Percentiles rank a stretch among this genome's conserved stretches.
These are phyloP conservation scores for Lasiosphaeria ovina DNA, from an alignment of 495 filamentous ascomycete species.

Conservation along the genomic window DNA sequence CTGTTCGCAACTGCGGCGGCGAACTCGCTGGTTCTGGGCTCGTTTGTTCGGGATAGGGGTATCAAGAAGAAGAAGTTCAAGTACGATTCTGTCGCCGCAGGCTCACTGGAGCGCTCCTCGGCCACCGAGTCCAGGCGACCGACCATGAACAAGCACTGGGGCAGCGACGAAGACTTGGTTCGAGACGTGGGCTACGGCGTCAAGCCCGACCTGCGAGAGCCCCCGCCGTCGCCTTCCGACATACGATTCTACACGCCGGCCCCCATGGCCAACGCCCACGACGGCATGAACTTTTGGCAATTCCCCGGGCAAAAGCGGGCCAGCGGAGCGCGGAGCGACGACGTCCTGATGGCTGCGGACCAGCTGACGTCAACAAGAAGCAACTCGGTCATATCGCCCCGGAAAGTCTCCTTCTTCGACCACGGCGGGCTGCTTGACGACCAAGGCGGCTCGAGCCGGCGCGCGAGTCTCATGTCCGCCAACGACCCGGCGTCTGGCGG, in stretches of 20 bases:
- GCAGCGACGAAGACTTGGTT: slow-evolving; percentile 78
- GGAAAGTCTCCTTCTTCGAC: slow-evolving; percentile 66
- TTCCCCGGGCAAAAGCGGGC: slow-evolving; percentile 32
- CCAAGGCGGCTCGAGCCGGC: slow-evolving; percentile 26
- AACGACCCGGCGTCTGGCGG: slow-evolving; percentile 28
- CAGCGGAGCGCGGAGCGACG: slow-evolving; percentile 33
- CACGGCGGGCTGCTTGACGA: slow-evolving; percentile 62
- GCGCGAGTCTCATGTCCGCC: slow-evolving; percentile 35
- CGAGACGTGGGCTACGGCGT: slow-evolving; percentile 67
- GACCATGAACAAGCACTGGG: slow-evolving; percentile 64
- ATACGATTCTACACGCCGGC: slow-evolving; percentile 28
- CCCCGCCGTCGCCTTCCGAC: slow-evolving; percentile 21
- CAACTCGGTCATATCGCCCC: slow-evolving; percentile 42
- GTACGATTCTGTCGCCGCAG: slow-evolving; percentile 45
- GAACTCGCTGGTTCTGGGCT: slow-evolving; percentile 76
- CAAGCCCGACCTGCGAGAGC: slow-evolving; percentile 54
- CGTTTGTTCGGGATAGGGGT: slow-evolving; percentile 76
- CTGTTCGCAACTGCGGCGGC: slow-evolving; percentile 74
- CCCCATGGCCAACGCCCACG: slow-evolving; percentile 25
- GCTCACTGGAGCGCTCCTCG: slow-evolving; percentile 48
- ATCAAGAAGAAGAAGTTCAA: slow-evolving; percentile 76
- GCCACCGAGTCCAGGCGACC: slow-evolving; percentile 42
- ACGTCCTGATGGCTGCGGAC: slow-evolving; percentile 26
- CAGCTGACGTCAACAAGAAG: slow-evolving; percentile 26
- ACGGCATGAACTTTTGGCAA: slow-evolving; percentile 39